A percentile compares a stretch with the other conserved stretches of the same genome.
Evolutionary conservation across 2,329 filamentous ascomycete genomes (phyloP).

Genomic region (Ophiosphaerella korrae): DNA sequence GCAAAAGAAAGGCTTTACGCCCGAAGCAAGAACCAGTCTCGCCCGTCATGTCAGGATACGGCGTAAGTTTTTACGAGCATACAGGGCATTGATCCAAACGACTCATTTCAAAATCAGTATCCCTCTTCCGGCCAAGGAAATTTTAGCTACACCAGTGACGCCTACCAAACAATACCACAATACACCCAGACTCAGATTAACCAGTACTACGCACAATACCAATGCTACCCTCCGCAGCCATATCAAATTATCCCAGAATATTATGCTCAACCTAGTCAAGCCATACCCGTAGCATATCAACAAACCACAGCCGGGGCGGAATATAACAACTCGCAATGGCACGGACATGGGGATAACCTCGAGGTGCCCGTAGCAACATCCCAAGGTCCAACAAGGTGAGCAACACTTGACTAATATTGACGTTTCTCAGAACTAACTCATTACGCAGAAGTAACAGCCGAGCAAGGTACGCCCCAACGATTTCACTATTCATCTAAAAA

Average conservation of each 20-base stretch:
- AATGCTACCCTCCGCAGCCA: slow-evolving; percentile 36
- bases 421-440: background rate
- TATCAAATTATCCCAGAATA: slow-evolving; percentile 34
- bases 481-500: background rate
- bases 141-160: slow-evolving; percentile 19
- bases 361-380: slow-evolving; percentile 2
- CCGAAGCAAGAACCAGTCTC: slow-evolving; percentile 23
- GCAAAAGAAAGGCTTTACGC: slow-evolving; percentile 14
- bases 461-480: slow-evolving; percentile 17
- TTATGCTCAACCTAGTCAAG: slow-evolving; percentile 18
- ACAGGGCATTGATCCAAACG: background rate
- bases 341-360: slow-evolving; percentile 7
- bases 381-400: slow-evolving; percentile 17
- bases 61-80: slow-evolving; percentile 13
- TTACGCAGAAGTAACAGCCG: slow-evolving; percentile 18
- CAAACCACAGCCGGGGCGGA: slow-evolving; percentile 8
- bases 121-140: slow-evolving; percentile 22
- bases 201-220: slow-evolving; percentile 37
- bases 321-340: slow-evolving; percentile 20
- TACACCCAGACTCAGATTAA: slow-evolving; percentile 41
- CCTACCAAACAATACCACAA: slow-evolving; percentile 28
- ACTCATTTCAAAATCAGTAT: slow-evolving; percentile 19
- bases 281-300: slow-evolving; percentile 15
- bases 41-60: slow-evolving; percentile 33
- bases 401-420: background rate